Evolutionary conservation across 225 moss, liverwort and hornwort species (phyloP).

Genomic region (Pseudoscleropodium purum): DNA sequence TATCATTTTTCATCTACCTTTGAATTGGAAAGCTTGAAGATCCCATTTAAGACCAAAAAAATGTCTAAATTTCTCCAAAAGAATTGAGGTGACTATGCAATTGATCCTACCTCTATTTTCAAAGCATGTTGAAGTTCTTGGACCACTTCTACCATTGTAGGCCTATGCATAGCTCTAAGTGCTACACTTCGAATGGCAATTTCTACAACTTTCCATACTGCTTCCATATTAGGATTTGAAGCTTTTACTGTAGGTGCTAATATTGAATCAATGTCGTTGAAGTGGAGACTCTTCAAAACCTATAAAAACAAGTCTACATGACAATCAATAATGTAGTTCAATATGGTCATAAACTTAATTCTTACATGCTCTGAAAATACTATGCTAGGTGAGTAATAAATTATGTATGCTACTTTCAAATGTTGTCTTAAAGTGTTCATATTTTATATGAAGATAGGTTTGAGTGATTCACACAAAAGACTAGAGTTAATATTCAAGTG

Average conservation of each 20-base stretch:
- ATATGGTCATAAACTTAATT: background rate
- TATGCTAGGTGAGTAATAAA: background rate
- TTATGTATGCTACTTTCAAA: background rate
- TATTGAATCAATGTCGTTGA: background rate
- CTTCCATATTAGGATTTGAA: background rate
- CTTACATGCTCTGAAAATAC: background rate
- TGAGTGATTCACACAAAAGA: background rate
- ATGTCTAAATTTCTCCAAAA: no score
- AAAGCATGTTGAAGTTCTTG: background rate
- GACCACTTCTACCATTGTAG: background rate
- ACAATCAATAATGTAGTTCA: background rate
- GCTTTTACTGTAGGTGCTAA: background rate
- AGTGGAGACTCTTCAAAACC: fast-evolving
- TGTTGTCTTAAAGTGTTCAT: background rate
- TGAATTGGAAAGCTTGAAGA: background rate
- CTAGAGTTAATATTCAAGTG: background rate
- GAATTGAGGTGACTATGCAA: background rate
- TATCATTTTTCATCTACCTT: background rate
- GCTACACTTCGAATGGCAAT: background rate
- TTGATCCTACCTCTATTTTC: background rate
- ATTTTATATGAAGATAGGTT: background rate
- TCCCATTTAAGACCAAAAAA: no score
- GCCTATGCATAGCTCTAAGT: fast-evolving
- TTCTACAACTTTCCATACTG: background rate
- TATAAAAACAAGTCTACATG: background rate